Conservation (phyloP, 225 moss, liverwort and hornwort genomes). For the Marchantia polymorpha region DNA sequence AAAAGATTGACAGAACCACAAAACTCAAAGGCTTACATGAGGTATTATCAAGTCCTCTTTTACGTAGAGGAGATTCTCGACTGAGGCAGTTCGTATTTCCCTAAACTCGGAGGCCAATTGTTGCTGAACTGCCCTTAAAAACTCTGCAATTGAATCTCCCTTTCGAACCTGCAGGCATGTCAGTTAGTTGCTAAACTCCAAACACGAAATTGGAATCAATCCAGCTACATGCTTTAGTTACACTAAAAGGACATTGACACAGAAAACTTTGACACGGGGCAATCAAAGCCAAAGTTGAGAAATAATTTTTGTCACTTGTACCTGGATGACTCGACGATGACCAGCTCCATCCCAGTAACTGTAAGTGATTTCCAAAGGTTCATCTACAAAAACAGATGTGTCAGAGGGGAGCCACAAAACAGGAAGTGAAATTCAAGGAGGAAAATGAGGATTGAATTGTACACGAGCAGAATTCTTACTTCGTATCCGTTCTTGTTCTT, state of each 20-base stretch:
- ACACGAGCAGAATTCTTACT: slow-evolving; percentile 40
- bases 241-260: neutral
- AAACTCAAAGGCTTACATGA: slow-evolving; percentile 51
- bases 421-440: neutral
- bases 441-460: neutral
- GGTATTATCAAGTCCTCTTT: slow-evolving; percentile 98
- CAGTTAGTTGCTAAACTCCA: neutral
- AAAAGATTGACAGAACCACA: too few species aligned
- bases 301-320: slow-evolving; percentile 11
- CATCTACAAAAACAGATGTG: slow-evolving; percentile 45
- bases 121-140: slow-evolving; percentile 91
- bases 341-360: slow-evolving; percentile 99
- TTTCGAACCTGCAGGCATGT: slow-evolving; percentile 68
- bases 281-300: too few species aligned
- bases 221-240: neutral
- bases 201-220: neutral
- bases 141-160: slow-evolving; percentile 97
- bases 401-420: neutral
- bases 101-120: slow-evolving; percentile 96
- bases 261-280: neutral
- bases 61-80: slow-evolving; percentile 96
- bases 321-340: slow-evolving; percentile 98
- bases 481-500: slow-evolving; percentile 82
- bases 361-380: slow-evolving; percentile 97
- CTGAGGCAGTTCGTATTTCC: slow-evolving; percentile 94